Evolutionary conservation across 1,284 basidiomycete genomes (phyloP).

Genomic region (Fomes fomentarius): DNA sequence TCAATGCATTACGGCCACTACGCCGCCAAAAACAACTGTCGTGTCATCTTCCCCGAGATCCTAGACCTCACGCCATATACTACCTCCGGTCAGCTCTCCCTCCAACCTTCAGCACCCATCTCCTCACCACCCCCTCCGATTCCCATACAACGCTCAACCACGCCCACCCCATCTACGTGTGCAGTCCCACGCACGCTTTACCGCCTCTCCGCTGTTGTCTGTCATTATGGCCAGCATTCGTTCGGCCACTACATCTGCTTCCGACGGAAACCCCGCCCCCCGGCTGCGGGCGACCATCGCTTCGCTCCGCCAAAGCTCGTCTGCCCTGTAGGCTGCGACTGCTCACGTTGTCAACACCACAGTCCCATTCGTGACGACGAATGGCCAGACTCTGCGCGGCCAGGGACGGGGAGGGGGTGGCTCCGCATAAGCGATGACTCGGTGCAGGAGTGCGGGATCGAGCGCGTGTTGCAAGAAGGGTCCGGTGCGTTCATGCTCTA

Average conservation of each 20-base stretch:
- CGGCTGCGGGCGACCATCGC: slow-evolving; percentile 34
- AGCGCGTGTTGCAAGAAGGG: slow-evolving; percentile 74
- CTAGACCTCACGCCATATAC: slow-evolving; percentile 87
- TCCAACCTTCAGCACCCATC: slow-evolving; percentile 65
- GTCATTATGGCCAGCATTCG: slow-evolving; percentile 88
- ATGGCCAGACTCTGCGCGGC: slow-evolving; percentile 23
- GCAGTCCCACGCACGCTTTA: slow-evolving; percentile 67
- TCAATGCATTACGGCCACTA: slow-evolving; percentile 79
- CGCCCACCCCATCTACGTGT: slow-evolving; percentile 58
- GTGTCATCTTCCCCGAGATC: slow-evolving; percentile 81
- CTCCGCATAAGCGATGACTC: slow-evolving; percentile 84
- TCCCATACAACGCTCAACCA: slow-evolving; percentile 47
- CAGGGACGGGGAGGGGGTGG: slow-evolving; percentile 66
- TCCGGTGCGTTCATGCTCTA: slow-evolving; percentile 87
- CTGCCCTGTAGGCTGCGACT: slow-evolving; percentile 52
- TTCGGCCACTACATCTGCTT: slow-evolving; percentile 93
- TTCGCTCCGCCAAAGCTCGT: slow-evolving; percentile 51
- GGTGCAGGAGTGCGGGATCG: slow-evolving; percentile 78
- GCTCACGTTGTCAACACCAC: slow-evolving; percentile 41
- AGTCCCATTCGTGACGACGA: slow-evolving; percentile 46
- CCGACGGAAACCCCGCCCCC: slow-evolving; percentile 72
- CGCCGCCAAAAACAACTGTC: slow-evolving; percentile 80
- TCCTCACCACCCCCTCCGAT: slow-evolving; percentile 48
- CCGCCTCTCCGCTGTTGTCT: slow-evolving; percentile 80
- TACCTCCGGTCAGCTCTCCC: slow-evolving; percentile 76